These are phyloP conservation scores for Alternaria novae-zelandiae DNA, from an alignment of 2,329 filamentous ascomycete species.

Conservation along the genomic window DNA sequence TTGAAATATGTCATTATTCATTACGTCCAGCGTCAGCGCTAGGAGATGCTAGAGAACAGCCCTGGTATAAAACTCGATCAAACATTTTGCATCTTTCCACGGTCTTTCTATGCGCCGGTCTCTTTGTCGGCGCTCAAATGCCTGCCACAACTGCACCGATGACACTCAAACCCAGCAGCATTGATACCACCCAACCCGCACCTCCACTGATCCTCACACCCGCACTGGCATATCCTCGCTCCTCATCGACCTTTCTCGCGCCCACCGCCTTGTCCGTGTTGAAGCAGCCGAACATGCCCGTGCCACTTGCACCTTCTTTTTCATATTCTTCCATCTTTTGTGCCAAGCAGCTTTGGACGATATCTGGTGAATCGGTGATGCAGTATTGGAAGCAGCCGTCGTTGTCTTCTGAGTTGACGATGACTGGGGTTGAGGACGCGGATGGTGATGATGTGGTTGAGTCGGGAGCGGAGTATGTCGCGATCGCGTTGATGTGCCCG, in stretches of 20 bases:
- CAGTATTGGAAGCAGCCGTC: slow-evolving; percentile 37
- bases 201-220: slow-evolving; percentile 4
- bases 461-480: slow-evolving; percentile 24
- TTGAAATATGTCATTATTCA: background rate
- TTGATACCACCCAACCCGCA: slow-evolving; percentile 5
- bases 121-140: background rate
- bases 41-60: background rate
- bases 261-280: slow-evolving; percentile 10
- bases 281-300: slow-evolving; percentile 19
- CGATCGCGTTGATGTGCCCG: slow-evolving; percentile 35
- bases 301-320: background rate
- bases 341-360: slow-evolving; percentile 19
- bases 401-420: slow-evolving; percentile 14
- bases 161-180: slow-evolving; percentile 17
- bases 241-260: slow-evolving; percentile 7
- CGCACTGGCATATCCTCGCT: slow-evolving; percentile 12
- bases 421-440: slow-evolving; percentile 5
- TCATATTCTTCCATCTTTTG: slow-evolving; percentile 18
- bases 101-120: background rate
- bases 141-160: slow-evolving; percentile 8
- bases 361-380: slow-evolving; percentile 20
- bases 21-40: background rate
- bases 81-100: slow-evolving; percentile 1
- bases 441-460: background rate
- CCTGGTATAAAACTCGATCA: background rate